phyloP scores from a whole-genome alignment of 257 asterid genomes.

The Solanum chiquidenum region DNA sequence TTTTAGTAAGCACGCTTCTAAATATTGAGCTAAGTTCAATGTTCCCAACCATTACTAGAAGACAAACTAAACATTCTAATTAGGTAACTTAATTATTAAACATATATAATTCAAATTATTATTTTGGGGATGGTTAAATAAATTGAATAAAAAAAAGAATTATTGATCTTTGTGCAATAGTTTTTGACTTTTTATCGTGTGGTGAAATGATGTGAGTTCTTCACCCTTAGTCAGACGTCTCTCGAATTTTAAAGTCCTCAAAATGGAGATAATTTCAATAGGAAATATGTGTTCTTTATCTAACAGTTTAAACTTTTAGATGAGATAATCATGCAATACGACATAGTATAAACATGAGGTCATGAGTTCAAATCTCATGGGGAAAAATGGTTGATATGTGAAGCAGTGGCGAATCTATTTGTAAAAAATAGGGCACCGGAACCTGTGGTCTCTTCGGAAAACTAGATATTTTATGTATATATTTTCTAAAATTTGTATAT shows the following conservation, averaged over 20 bases:
- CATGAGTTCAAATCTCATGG: background rate
- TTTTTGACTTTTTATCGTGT: background rate
- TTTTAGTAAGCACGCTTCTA: conserved; percentile 8
- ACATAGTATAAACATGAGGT: background rate
- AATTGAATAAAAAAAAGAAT: background rate
- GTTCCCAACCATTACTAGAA: background rate
- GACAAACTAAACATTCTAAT: conserved; percentile 25
- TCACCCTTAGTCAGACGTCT: background rate
- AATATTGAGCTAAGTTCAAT: background rate
- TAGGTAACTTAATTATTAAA: background rate
- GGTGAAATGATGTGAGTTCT: background rate
- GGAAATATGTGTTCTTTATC: background rate
- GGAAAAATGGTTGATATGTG: background rate
- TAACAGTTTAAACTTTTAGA: background rate
- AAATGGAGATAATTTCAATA: background rate
- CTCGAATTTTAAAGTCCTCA: background rate
- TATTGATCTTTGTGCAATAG: background rate
- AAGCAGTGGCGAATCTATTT: background rate
- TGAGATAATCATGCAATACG: background rate
- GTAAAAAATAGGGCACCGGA: no score
- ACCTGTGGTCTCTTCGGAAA: no score
- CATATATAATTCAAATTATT: conserved; percentile 1
- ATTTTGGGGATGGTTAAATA: background rate
- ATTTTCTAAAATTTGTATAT: no score
- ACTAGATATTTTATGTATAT: no score